phyloP scores from a whole-genome alignment of 805 yeast genomes.

The Saccharomycopsis sp. region DNA sequence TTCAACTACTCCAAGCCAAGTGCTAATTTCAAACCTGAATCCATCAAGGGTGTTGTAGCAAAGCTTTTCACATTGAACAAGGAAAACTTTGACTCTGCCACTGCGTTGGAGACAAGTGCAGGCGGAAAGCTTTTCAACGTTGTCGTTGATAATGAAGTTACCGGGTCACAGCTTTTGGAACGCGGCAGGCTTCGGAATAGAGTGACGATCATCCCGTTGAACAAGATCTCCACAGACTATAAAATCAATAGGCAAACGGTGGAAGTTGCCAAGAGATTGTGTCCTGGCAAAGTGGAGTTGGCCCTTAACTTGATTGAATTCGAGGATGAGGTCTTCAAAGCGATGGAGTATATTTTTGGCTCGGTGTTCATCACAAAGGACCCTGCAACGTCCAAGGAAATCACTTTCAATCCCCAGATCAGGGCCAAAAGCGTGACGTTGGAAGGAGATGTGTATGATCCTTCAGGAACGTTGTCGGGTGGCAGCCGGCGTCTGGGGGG shows the following conservation, averaged over 20 bases:
- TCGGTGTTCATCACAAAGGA: conserved; percentile 79
- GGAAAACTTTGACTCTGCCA: conserved; percentile 48
- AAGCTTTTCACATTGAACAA: conserved; percentile 63
- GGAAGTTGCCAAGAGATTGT: conserved; percentile 58
- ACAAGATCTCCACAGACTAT: conserved; percentile 61
- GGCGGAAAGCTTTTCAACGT: conserved; percentile 87
- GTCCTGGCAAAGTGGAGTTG: conserved; percentile 82
- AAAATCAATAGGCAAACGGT: conserved; percentile 44
- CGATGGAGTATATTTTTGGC: conserved; percentile 91
- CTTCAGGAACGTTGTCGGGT: conserved; percentile 92
- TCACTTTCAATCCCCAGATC: conserved; percentile 80
- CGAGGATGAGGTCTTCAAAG: conserved; percentile 58
- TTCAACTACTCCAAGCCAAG: conserved; percentile 63
- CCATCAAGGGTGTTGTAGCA: conserved; percentile 86
- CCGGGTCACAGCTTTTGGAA: conserved; percentile 77
- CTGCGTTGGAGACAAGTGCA: conserved; percentile 88
- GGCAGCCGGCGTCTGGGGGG: conserved; percentile 66
- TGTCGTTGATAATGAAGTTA: conserved; percentile 78
- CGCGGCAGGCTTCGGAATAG: conserved; percentile 69
- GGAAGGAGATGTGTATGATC: conserved; percentile 93
- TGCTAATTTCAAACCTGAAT: conserved; percentile 45
- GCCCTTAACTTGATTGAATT: conserved; percentile 77
- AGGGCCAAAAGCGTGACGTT: conserved; percentile 77
- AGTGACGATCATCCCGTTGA: conserved; percentile 87
- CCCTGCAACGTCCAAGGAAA: conserved; percentile 77